A percentile compares a stretch with the other conserved stretches of the same genome.
Evolutionary conservation across 441 rosid genomes (phyloP).

Genomic region (Bocquillonia castaneifolia): DNA sequence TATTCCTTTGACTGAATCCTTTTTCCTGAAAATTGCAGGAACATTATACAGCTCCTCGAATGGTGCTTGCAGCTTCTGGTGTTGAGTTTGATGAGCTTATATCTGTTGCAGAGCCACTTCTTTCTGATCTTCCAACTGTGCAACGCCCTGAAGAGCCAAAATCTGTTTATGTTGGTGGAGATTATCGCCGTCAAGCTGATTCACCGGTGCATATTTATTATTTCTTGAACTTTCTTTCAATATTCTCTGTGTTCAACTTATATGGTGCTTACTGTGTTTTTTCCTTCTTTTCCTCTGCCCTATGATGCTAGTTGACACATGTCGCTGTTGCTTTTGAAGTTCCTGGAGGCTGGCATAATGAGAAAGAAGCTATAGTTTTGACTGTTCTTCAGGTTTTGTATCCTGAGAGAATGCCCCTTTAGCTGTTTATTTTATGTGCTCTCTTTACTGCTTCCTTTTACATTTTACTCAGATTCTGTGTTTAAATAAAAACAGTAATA

Average conservation of each 20-base stretch:
- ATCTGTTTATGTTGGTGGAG: conserved; percentile 86
- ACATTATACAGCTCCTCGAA: conserved; percentile 70
- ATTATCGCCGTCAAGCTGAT: conserved; percentile 74
- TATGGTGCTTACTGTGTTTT: conserved; percentile 9
- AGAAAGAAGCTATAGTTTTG: conserved; percentile 65
- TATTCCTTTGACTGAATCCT: conserved; percentile 7
- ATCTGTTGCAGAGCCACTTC: conserved; percentile 69
- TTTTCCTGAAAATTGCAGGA: conserved; percentile 45
- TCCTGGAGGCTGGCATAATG: conserved; percentile 84
- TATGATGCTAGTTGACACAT: conserved; percentile 53
- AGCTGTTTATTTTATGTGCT: not conserved
- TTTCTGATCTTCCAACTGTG: conserved; percentile 63
- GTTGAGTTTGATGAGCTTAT: conserved; percentile 72
- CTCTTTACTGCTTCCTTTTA: not conserved
- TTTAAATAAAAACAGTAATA: not conserved
- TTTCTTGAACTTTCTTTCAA: not conserved
- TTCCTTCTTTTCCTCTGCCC: not conserved
- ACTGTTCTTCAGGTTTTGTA: conserved; percentile 82
- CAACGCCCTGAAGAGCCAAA: conserved; percentile 43
- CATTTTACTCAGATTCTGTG: not conserved
- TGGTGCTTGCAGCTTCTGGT: conserved; percentile 83
- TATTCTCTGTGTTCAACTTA: not conserved
- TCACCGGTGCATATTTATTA: conserved; percentile 46
- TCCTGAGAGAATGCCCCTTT: conserved; percentile 4
- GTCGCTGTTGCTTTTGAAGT: conserved; percentile 89